phyloP scores from a whole-genome alignment of 768 basidiomycete genomes.

The Tulasnella calospora region DNA sequence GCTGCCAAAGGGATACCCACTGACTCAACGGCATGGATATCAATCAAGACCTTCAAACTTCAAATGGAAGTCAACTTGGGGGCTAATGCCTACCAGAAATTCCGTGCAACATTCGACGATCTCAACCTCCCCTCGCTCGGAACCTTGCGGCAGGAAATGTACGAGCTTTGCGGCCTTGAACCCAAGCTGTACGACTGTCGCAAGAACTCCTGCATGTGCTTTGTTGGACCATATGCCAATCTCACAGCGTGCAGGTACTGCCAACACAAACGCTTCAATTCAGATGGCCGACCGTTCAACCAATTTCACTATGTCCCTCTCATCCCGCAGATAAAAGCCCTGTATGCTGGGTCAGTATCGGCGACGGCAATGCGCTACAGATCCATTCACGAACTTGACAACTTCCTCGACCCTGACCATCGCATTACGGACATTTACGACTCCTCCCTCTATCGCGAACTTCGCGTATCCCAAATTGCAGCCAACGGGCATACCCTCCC shows the following conservation, averaged over 20 bases:
- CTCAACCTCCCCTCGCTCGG: not conserved
- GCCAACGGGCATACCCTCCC: not conserved
- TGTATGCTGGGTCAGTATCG: not conserved
- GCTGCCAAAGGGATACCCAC: not conserved
- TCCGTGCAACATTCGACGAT: not conserved
- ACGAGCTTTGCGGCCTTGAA: not conserved
- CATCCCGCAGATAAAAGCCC: not conserved
- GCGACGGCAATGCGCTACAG: not conserved
- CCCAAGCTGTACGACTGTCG: not conserved
- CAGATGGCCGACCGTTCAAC: not conserved
- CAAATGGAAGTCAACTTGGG: not conserved
- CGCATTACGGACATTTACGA: conserved; percentile 6
- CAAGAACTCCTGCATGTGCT: not conserved
- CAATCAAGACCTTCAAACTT: not conserved
- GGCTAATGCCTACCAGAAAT: not conserved
- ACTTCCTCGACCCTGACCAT: not conserved
- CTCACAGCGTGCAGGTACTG: not conserved
- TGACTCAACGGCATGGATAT: not conserved
- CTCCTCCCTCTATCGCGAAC: not conserved
- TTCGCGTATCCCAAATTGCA: not conserved
- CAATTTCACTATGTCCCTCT: not conserved
- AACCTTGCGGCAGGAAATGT: not conserved
- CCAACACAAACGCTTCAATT: not conserved
- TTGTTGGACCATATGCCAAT: not conserved
- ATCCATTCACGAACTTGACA: not conserved